Conservation (phyloP, 2,329 filamentous ascomycete genomes). For the Neonectria sp. region DNA sequence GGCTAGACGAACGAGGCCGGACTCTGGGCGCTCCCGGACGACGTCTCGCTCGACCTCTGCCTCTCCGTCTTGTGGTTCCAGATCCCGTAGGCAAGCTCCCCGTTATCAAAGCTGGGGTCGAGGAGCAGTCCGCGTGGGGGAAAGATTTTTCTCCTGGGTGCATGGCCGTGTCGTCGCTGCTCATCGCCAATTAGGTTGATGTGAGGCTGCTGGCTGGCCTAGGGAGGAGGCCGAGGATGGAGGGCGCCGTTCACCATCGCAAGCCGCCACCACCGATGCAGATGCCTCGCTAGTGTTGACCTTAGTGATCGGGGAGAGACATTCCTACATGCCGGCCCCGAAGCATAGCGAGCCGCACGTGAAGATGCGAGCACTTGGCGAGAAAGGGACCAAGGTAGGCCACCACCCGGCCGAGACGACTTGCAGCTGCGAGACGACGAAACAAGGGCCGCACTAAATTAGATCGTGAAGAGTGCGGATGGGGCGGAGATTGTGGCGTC, state of each 20-base stretch:
- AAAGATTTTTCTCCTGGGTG: constrained; percentile 21
- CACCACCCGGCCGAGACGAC: constrained; percentile 12
- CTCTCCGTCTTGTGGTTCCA: constrained; percentile 6
- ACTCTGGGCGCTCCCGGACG: constrained; percentile 21
- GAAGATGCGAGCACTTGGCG: constrained; percentile 2
- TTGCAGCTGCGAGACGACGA: background rate
- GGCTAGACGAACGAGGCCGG: background rate
- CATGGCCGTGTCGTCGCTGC: background rate
- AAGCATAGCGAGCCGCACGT: constrained; percentile 11
- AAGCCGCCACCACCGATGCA: constrained; percentile 26
- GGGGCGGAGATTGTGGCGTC: constrained; percentile 21
- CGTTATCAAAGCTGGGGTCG: constrained; percentile 40
- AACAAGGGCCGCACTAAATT: constrained; percentile 7
- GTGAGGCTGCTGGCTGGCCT: background rate
- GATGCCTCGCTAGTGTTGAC: constrained; percentile 19
- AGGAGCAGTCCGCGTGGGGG: constrained; percentile 40
- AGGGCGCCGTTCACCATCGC: constrained; percentile 28
- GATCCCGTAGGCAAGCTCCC: constrained; percentile 19
- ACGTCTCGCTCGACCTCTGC: background rate
- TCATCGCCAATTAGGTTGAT: constrained; percentile 23
- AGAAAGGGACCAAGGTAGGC: background rate
- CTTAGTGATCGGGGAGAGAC: constrained; percentile 7
- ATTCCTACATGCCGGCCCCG: background rate
- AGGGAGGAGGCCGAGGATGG: constrained; percentile 18
- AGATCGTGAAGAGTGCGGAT: constrained; percentile 12